A percentile compares a stretch with the other conserved stretches of the same genome.
Evolutionary conservation across 495 filamentous ascomycete genomes (phyloP).

Genomic region (Penicillium herquei): DNA sequence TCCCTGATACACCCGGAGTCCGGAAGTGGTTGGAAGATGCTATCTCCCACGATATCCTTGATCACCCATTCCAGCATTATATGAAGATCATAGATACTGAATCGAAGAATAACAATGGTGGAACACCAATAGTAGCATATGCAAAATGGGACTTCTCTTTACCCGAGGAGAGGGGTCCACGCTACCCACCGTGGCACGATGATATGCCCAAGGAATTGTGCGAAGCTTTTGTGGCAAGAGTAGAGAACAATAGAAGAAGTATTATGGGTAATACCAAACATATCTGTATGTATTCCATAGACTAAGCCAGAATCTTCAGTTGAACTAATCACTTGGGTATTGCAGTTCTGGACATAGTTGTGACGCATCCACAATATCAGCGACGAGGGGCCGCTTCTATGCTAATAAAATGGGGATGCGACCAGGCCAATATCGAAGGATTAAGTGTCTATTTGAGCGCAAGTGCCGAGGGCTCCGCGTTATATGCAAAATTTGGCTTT

Average conservation of each 20-base stretch:
- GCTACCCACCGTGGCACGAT: slow-evolving; percentile 25
- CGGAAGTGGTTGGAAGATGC: slow-evolving; percentile 23
- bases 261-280: slow-evolving; percentile 26
- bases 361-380: slow-evolving; percentile 48
- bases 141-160: slow-evolving; percentile 26
- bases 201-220: slow-evolving; percentile 17
- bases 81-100: slow-evolving; percentile 25
- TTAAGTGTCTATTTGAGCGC: slow-evolving; percentile 30
- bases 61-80: slow-evolving; percentile 23
- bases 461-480: slow-evolving; percentile 21
- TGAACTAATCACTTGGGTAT: neutral
- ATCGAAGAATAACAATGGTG: slow-evolving; percentile 8
- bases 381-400: slow-evolving; percentile 48
- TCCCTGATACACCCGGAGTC: slow-evolving; percentile 26
- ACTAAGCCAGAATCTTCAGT: neutral
- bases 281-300: slow-evolving; percentile 15
- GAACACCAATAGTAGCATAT: slow-evolving; percentile 21
- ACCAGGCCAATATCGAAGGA: slow-evolving; percentile 34
- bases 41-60: slow-evolving; percentile 17
- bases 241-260: slow-evolving; percentile 17
- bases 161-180: slow-evolving; percentile 20
- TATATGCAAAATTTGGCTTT: slow-evolving; percentile 34
- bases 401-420: slow-evolving; percentile 50
- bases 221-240: slow-evolving; percentile 12
- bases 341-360: slow-evolving; percentile 46